A percentile compares a stretch with the other conserved stretches of the same genome.
These are phyloP conservation scores for Calycina marina DNA, from an alignment of 2,329 filamentous ascomycete species.

Conservation along the genomic window DNA sequence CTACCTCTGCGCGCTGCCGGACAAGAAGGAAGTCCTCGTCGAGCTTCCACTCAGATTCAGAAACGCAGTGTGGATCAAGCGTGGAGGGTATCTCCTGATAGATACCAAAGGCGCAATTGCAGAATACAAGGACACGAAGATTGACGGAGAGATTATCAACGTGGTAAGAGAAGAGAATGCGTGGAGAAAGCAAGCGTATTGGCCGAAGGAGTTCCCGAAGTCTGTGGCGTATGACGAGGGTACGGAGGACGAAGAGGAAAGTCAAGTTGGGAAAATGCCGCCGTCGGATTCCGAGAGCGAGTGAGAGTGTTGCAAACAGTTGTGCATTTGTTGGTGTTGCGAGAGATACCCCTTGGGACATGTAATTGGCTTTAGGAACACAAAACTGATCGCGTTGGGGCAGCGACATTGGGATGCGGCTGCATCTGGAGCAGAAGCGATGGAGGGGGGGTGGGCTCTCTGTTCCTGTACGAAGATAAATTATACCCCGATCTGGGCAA, in stretches of 20 bases:
- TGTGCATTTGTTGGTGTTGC: no score
- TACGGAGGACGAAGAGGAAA: constrained; percentile 56
- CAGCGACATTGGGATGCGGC: no score
- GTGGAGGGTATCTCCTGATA: constrained; percentile 74
- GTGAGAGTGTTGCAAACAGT: no score
- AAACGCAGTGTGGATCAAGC: constrained; percentile 85
- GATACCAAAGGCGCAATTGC: constrained; percentile 52
- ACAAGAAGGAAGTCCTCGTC: constrained; percentile 50
- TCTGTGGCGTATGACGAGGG: constrained; percentile 43
- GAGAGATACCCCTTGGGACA: no score
- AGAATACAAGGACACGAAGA: constrained; percentile 59
- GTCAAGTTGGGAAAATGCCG: constrained; percentile 72
- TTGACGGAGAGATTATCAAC: constrained; percentile 82
- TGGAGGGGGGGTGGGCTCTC: no score
- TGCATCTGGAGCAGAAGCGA: no score
- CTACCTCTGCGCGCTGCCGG: constrained; percentile 63
- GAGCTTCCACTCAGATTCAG: constrained; percentile 78
- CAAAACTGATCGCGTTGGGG: no score
- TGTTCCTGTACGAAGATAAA: no score
- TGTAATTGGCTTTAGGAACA: no score
- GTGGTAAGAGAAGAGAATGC: constrained; percentile 80
- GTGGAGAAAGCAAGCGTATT: constrained; percentile 83
- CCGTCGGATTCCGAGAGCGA: constrained; percentile 61
- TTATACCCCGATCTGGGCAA: no score
- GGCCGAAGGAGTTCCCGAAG: constrained; percentile 73